Evolutionary conservation across 177 flowering plant species (phyloP), one percentile per base, ranked within the genome.

Genomic region (Tripterygium wilfordii): DNA sequence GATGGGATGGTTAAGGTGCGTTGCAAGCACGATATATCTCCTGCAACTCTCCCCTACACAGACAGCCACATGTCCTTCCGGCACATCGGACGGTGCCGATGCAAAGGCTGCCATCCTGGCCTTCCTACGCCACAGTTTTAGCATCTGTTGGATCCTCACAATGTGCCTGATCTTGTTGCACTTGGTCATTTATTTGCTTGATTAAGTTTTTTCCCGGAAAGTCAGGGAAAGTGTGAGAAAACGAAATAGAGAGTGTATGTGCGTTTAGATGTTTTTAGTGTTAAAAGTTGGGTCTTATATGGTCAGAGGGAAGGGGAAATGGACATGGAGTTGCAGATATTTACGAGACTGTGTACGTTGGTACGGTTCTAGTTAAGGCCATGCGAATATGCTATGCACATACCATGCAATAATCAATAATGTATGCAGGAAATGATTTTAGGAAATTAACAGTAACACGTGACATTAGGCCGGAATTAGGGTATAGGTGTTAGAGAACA

Each of bases 1-100:
- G 30, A 74, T 49, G 1, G 96, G 94, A 54, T 88, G 90, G 79
- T 85, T 88, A 38, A 88, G 78, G 67, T 77, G 51, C 44, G 80
- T 46, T 48, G 85, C 72, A 12, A 76, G 81, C 27, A 88, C 70
- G 10, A 85, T 62, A 54, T 63, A 85, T 51, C 96, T 62, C 64
- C 58, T 49, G 38, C 62, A 26, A 2, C 36, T 51, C 33, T 24
- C 33, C 2, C 94, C 96, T 9, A 85, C 91, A 43, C 54, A 40
- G 33, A 85, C 54, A 15, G 95, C 90, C 60, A 85, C 75, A 76
- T 85, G 88, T 9, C 90, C 95, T 0, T 75, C 54, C 0, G 87
- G 89, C 0, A 85, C 95, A 49, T 82, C 87, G 1, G 79, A 49
- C 37, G 84, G 84, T 3, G n/a, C n/a, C n/a, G n/a, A n/a, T n/a